Evolutionary conservation across 495 filamentous ascomycete species (phyloP), one percentile per base, ranked within the genome.

Genomic region (Emericellopsis terricola): DNA sequence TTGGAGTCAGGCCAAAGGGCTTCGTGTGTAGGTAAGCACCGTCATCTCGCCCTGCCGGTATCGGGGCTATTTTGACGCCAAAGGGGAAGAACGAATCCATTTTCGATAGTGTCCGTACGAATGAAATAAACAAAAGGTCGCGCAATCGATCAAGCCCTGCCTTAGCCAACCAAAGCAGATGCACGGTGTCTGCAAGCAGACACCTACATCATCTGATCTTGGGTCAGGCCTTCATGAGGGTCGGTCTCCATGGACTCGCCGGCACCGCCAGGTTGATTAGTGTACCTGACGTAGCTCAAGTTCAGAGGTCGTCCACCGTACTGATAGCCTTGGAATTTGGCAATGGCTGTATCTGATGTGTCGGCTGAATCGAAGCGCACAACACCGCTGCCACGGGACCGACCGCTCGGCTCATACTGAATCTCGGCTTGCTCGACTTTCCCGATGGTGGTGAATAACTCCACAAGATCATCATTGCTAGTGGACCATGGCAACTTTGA

Each of bases 361-460:
- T 86, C 76, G 8, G 71, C 54, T 28, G 54, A 73, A 43, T 91
- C 81, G 49, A 97, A 96, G 40, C 87, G 73, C 34, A 97, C 91
- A 28, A 97, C 89, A 50, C 89, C 89, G 31, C 81, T 92, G 31
- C 89, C 89, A 37, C 83, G 78, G 34, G 91, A 96, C 43, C 89
- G 83, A 30, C 89, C 87, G 48, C 91, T 94, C 6, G 81, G 79
- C 48, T 96, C 91, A 48, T 96, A 96, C 58, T 97, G 91, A 32
- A 96, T 96, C 60, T 96, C 91, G 8, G 89, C 89, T 43, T 83
- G 83, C 44, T 94, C 85, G 40, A 97, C 89, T 57, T 94, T 93
- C 29, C 87, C 89, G 50, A 97, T 96, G 4, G 89, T 97, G 19
- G 77, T 84, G 68, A 97, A 97, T 10, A 97, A 68, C 48, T 97